phyloP scores from a whole-genome alignment of 2,329 filamentous ascomycete genomes.

The Fusarium humuli region DNA sequence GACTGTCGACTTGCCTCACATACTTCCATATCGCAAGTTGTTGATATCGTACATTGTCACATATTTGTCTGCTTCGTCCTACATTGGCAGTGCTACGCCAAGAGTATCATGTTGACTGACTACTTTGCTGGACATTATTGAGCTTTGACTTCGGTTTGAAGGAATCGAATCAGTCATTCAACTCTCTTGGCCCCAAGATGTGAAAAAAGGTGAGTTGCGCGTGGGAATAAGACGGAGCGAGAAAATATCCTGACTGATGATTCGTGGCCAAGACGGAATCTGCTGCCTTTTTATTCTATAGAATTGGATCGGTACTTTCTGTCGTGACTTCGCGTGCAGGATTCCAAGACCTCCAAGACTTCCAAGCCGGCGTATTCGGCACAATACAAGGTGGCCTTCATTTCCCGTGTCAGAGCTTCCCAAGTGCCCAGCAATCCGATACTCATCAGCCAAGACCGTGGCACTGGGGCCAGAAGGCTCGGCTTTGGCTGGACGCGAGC shows the following conservation, averaged over 20 bases:
- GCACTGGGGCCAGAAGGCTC: constrained; percentile 40
- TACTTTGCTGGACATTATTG: constrained; percentile 29
- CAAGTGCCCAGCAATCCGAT: constrained; percentile 38
- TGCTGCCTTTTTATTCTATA: constrained; percentile 19
- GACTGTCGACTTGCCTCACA: constrained; percentile 16
- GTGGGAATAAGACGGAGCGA: not conserved
- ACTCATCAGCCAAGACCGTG: constrained; percentile 46
- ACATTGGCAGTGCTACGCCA: constrained; percentile 39
- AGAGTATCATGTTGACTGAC: constrained; percentile 13
- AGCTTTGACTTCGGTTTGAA: constrained; percentile 15
- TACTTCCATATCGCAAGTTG: constrained; percentile 3
- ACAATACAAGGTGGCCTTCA: constrained; percentile 43
- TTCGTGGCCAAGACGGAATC: constrained; percentile 22
- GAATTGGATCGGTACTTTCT: constrained; percentile 4
- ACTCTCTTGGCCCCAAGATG: not conserved
- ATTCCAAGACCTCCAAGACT: constrained; percentile 43
- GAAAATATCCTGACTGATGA: constrained; percentile 16
- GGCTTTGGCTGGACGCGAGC: constrained; percentile 31
- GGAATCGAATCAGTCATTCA: not conserved
- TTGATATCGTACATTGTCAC: constrained; percentile 26
- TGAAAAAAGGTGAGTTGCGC: constrained; percentile 2
- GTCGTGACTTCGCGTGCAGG: constrained; percentile 25
- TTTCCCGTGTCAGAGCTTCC: constrained; percentile 39
- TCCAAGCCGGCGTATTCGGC: constrained; percentile 46
- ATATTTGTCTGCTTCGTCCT: constrained; percentile 29